Evolutionary conservation across 306 rosid genomes (phyloP), one percentile per base, ranked within the genome.

Genomic region (Vachellia collinsii): DNA sequence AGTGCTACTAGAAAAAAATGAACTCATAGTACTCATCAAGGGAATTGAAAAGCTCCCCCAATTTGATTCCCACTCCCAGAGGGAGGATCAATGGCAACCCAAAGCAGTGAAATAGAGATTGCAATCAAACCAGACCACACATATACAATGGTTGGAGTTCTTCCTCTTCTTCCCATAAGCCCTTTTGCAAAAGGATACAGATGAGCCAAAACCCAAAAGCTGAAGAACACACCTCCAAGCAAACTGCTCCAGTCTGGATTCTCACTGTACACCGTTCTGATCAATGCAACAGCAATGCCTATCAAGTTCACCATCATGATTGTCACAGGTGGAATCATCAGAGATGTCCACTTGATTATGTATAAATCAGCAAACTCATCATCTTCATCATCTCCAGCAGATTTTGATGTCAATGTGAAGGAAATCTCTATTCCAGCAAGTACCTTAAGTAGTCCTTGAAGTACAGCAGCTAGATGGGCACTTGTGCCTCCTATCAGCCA

Each of bases 401-500:
- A 92, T 66, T 92, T 92, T 54, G 97, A 92, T 12, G 95, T 92
- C 83, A 92, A 59, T 34, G 92, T 91, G 90, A 91, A 92, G 11
- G 97, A 92, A 16, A 91, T 91, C 71, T 92, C 95, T 53, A 89
- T 92, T 51, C 95, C 97, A 7, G 92, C 95, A 38, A 91, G 56
- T 37, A 89, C 95, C 72, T 93, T 93, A 4, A 91, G 85, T 3
- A 93, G 89, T 8, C 97, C 97, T 39, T 92, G 97, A 48, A 92
- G 86, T 54, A 92, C 97, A 1, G 94, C 97, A 23, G 89, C 94
- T 19, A 92, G 83, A 70, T 92, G 97, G 3, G 97, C 97, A 84
- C 97, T 92, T 42, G 97, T 92, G 78, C 97, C 97, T 29, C 97
- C 97, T 38, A 92, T 92, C 42, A 92, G 73, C 97, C 97, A 92